Conservation (phyloP, 1,139 yeast genomes). For the Candida sojae region DNA sequence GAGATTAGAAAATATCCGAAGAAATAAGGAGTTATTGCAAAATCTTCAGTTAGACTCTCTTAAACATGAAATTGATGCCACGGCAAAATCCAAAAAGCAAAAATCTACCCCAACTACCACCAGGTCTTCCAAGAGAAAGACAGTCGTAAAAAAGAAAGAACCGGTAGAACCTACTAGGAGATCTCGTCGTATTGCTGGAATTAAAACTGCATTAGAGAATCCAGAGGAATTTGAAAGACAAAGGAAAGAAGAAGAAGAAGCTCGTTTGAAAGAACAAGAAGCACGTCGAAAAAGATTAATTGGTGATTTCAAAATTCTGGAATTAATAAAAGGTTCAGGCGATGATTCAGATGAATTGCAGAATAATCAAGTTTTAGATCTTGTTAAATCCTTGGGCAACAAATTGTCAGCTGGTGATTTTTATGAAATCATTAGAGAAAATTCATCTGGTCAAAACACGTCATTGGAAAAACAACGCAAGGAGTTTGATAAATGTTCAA, state of each 20-base stretch:
- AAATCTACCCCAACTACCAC: constrained; percentile 17
- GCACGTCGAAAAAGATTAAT: constrained; percentile 54
- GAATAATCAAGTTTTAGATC: constrained; percentile 37
- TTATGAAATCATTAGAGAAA: constrained; percentile 51
- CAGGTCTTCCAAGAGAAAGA: constrained; percentile 16
- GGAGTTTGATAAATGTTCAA: constrained; percentile 50
- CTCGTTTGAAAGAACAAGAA: constrained; percentile 25
- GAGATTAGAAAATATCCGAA: constrained; percentile 54
- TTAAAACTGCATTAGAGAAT: constrained; percentile 40
- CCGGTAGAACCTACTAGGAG: constrained; percentile 55
- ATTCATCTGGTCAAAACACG: constrained; percentile 26
- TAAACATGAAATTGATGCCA: constrained; percentile 22
- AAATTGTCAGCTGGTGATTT: constrained; percentile 79
- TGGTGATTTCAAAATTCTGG: constrained; percentile 64
- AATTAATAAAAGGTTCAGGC: constrained; percentile 39
- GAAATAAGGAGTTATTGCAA: constrained; percentile 42
- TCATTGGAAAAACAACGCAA: constrained; percentile 48
- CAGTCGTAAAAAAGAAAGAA: constrained; percentile 14
- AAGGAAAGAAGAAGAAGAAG: constrained; percentile 31
- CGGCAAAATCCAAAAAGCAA: constrained; percentile 16
- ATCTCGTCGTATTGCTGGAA: constrained; percentile 69
- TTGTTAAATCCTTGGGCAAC: constrained; percentile 48
- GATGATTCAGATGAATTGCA: constrained; percentile 18
- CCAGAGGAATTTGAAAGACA: constrained; percentile 36
- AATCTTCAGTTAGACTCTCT: constrained; percentile 42